These are phyloP conservation scores for Geranium brycei DNA, from an alignment of 345 rosid genomes.

Conservation along the genomic window DNA sequence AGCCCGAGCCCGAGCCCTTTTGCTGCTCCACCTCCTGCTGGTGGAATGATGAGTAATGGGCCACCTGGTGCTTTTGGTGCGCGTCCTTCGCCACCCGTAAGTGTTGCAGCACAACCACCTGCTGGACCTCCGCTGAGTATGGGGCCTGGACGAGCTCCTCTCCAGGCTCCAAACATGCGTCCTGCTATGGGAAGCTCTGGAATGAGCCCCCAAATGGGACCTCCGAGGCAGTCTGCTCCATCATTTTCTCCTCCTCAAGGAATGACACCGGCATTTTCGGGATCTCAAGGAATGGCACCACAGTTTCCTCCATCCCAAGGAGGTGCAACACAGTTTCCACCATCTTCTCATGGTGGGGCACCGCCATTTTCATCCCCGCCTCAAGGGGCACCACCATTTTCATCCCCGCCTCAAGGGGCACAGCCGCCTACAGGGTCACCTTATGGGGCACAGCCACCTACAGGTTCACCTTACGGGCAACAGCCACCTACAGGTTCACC, in stretches of 20 bases:
- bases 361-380: constrained; percentile 31
- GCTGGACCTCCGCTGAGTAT: constrained; percentile 37
- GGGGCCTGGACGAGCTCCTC: constrained; percentile 30
- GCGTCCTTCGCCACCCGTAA: constrained; percentile 21
- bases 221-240: constrained; percentile 23
- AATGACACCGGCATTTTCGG: constrained; percentile 1
- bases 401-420: not conserved
- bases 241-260: constrained; percentile 1
- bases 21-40: constrained; percentile 26
- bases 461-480: constrained; percentile 6
- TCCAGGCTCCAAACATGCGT: constrained; percentile 34
- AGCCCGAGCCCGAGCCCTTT: constrained; percentile 43
- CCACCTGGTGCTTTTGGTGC: constrained; percentile 23
- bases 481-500: constrained; percentile 22
- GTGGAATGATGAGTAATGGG: constrained; percentile 38
- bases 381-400: constrained; percentile 10
- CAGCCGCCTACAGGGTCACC: constrained; percentile 1
- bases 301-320: constrained; percentile 8
- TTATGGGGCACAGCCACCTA: not conserved
- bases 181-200: constrained; percentile 30
- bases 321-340: not conserved
- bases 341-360: not conserved
- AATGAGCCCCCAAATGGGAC: constrained; percentile 20
- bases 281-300: constrained; percentile 3
- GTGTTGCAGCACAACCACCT: constrained; percentile 26